Evolutionary conservation across 306 rosid genomes (phyloP).

Genomic region (Ziziphus jujuba): DNA sequence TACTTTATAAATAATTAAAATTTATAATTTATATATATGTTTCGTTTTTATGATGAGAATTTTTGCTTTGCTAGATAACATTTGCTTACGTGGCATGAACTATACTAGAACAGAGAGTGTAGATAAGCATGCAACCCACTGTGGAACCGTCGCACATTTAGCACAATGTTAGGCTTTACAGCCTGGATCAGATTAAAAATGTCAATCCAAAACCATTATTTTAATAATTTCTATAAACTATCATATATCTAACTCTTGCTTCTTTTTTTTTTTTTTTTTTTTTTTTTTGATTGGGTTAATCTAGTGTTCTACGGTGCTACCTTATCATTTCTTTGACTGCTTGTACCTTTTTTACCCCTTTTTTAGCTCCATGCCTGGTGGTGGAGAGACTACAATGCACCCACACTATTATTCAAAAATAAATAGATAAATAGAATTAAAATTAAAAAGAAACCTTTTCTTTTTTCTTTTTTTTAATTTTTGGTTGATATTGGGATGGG

Average conservation of each 20-base stretch:
- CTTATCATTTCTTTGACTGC: neutral
- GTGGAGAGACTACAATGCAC: neutral
- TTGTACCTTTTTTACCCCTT: neutral
- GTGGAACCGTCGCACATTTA: conserved; percentile 13
- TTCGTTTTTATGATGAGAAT: no score
- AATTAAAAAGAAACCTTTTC: neutral
- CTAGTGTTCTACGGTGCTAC: neutral
- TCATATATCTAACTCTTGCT: neutral
- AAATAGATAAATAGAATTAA: neutral
- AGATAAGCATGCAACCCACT: neutral
- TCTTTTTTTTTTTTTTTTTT: conserved; percentile 1
- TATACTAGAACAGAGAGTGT: neutral
- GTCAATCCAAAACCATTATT: conserved; percentile 3
- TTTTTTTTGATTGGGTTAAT: neutral
- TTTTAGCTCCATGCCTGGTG: neutral
- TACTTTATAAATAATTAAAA: no score
- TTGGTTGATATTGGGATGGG: neutral
- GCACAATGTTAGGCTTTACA: conserved; percentile 29
- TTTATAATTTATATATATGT: no score
- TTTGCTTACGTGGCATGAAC: neutral
- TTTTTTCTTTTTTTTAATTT: no score
- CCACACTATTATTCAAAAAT: neutral
- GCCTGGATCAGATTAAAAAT: conserved; percentile 21
- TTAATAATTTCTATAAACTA: neutral
- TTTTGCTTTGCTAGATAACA: neutral